Conservation (phyloP, 1,284 basidiomycete genomes). For the Neotropicomus parvogracilis region DNA sequence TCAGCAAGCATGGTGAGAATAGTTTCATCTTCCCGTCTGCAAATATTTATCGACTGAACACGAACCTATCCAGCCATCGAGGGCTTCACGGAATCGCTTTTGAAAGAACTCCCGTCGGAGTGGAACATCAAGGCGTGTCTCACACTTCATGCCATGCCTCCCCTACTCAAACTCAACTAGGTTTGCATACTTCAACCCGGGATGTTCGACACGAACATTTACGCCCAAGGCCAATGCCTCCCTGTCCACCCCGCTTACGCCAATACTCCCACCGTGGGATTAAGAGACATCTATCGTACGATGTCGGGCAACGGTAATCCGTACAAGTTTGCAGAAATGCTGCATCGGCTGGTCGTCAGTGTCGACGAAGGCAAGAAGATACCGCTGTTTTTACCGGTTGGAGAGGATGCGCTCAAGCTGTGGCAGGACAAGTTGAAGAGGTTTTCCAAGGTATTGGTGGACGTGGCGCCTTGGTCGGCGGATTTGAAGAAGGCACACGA, state of each 20-base stretch:
- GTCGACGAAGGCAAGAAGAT: conserved; percentile 3
- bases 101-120: no score
- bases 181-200: background rate
- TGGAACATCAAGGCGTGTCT: no score
- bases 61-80: no score
- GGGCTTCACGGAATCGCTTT: no score
- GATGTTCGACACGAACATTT: conserved; percentile 12
- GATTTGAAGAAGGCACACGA: conserved; percentile 12
- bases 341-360: conserved; percentile 5
- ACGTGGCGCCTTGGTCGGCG: conserved; percentile 9
- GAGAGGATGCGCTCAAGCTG: conserved; percentile 13
- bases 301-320: background rate
- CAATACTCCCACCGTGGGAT: background rate
- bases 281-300: background rate
- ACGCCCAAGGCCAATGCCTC: background rate
- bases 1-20: conserved; percentile 18
- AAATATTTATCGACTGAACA: no score
- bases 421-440: conserved; percentile 1
- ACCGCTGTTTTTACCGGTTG: conserved; percentile 5
- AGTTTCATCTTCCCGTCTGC: conserved; percentile 15
- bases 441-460: background rate
- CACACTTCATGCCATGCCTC: no score
- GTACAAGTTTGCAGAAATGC: background rate
- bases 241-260: conserved; percentile 13
- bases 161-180: no score